A percentile compares a stretch with the other conserved stretches of the same genome.
These are phyloP conservation scores for Candolleomyces efflorescens DNA, from an alignment of 768 basidiomycete species.

Conservation along the genomic window DNA sequence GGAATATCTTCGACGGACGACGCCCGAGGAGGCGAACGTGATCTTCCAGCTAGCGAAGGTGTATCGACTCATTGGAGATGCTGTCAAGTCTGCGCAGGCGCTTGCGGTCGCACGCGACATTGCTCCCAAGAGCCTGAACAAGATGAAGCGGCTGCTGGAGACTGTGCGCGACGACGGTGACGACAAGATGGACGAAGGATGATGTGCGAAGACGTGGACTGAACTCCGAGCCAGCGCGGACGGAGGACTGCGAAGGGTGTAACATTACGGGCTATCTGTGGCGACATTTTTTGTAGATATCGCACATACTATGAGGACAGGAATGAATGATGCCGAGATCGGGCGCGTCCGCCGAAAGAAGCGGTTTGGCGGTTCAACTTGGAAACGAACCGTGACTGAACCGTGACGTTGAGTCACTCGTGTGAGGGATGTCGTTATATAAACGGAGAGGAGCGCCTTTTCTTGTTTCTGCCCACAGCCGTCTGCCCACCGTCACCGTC, in stretches of 20 bases:
- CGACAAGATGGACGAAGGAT: slow-evolving; percentile 77
- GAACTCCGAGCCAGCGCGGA: not conserved
- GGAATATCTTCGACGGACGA: slow-evolving; percentile 70
- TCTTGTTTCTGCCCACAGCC: slow-evolving; percentile 15
- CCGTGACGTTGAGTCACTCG: slow-evolving; percentile 16
- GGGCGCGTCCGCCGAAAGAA: not conserved
- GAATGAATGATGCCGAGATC: not conserved
- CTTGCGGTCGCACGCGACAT: slow-evolving; percentile 92
- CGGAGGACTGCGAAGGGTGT: slow-evolving; percentile 3
- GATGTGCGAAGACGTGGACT: slow-evolving; percentile 19
- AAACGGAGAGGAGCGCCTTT: slow-evolving; percentile 12
- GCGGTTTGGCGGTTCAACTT: slow-evolving; percentile 15
- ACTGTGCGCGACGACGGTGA: slow-evolving; percentile 63
- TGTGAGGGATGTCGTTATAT: slow-evolving; percentile 18
- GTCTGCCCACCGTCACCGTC: slow-evolving; percentile 14
- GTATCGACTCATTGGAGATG: slow-evolving; percentile 78
- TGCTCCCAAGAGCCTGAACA: slow-evolving; percentile 83
- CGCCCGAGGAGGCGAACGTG: slow-evolving; percentile 96
- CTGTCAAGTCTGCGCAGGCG: slow-evolving; percentile 73
- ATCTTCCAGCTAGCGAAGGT: slow-evolving; percentile 93
- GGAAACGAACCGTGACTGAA: not conserved
- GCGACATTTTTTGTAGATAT: slow-evolving; percentile 32
- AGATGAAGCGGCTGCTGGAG: slow-evolving; percentile 76
- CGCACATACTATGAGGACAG: slow-evolving; percentile 2
- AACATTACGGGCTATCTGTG: slow-evolving; percentile 20